Base-by-base conservation (phyloP, 805 yeast species). In the Candida dajiaensis region DNA sequence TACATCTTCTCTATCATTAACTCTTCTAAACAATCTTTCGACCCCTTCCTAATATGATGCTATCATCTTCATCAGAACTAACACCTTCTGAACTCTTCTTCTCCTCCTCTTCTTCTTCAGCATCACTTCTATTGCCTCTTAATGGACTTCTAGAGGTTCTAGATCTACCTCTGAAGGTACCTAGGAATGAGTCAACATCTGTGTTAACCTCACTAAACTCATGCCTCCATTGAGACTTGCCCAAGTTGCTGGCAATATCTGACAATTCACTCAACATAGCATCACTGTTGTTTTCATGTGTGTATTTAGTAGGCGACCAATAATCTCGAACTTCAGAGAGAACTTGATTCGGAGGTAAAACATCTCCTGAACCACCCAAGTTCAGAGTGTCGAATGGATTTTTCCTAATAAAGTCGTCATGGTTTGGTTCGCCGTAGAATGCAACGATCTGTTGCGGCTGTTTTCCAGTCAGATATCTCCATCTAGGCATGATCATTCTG, bases 401-500 rank as follows among this genome's bases (percentile, higher is more conserved):
- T 9, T 38, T 22, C 9, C 21, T 15, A 12, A 13, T 11, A 2
- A 18, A 25, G 25, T 23, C 1, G 18, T 28, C 36, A 12, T 31
- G 11, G 11, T 23, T 22, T 28, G 31, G 29, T 40, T 31, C 23
- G 15, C 35, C 22, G 26, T 35, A 38, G n/a, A 19, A 35, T 7
- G 20, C 21, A 26, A n/a, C 18, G 6, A 41, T 41, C 33, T 40
- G 47, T 13, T 25, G 22, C 5, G 39, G 58, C 23, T 38, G 41
- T 4, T 38, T 50, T 8, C 9, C 11, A 21, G 43, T 51, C 37
- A 58, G 41, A 21, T 48, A 69, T 42, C 57, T 66, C 69, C 68
- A 68, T 35, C 71, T 62, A 10, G 59, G 54, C 2, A 61, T 61
- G 37, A 68, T 56, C 71, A 68, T 69, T 42, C 62, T 58, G 33